Percentiles rank a stretch among this genome's conserved stretches.
These are phyloP conservation scores for Quambalaria eucalypti DNA, from an alignment of 1,284 basidiomycete species.

Conservation along the genomic window DNA sequence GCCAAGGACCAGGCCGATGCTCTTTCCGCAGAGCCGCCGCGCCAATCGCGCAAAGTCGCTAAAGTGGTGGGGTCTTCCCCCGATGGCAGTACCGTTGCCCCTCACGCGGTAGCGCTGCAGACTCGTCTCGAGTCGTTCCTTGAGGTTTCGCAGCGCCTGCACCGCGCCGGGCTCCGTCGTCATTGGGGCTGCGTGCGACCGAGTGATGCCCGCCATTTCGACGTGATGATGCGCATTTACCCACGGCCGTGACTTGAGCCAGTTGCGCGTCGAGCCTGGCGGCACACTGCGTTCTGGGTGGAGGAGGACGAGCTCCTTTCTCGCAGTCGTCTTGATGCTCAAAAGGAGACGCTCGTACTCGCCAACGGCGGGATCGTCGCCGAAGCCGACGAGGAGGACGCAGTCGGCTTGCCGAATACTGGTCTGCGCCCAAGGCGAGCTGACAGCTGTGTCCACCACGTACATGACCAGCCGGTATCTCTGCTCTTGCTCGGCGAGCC, in stretches of 20 bases:
- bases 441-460: conserved; percentile 43
- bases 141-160: conserved; percentile 64
- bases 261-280: conserved; percentile 86
- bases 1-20: conserved; percentile 86
- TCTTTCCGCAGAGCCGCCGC: conserved; percentile 79
- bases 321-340: conserved; percentile 88
- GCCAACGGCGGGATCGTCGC: conserved; percentile 71
- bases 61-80: conserved; percentile 58
- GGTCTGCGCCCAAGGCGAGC: conserved; percentile 43
- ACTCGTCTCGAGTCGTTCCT: conserved; percentile 77
- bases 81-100: conserved; percentile 53
- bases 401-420: conserved; percentile 68
- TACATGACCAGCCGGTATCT: conserved; percentile 42
- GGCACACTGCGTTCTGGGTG: conserved; percentile 82
- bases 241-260: conserved; percentile 87
- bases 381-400: conserved; percentile 79
- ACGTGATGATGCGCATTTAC: conserved; percentile 84
- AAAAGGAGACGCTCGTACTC: conserved; percentile 82
- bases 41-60: conserved; percentile 91
- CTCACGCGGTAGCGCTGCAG: conserved; percentile 61
- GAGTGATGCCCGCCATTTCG: conserved; percentile 60
- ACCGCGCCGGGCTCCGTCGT: conserved; percentile 71
- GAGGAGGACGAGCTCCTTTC: conserved; percentile 89
- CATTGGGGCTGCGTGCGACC: conserved; percentile 39
- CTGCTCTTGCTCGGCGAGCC: conserved; percentile 45